phyloP scores from a whole-genome alignment of 1,284 basidiomycete species.

The Singerocomus inundabilis region DNA sequence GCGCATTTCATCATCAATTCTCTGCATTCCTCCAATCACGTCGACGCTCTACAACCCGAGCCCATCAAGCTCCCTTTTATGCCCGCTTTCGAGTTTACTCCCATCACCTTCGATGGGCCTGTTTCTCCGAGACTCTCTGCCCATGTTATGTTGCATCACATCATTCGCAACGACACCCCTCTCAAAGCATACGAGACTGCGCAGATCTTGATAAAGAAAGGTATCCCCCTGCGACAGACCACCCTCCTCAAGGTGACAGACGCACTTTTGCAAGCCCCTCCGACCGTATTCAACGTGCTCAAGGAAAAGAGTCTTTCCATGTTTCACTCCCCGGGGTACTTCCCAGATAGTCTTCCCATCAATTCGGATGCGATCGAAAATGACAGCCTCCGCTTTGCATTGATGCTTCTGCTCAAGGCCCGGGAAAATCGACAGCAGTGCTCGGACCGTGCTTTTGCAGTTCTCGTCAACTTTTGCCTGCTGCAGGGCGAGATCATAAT shows the following conservation, averaged over 20 bases:
- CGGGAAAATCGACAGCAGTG: constrained; percentile 53
- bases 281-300: constrained; percentile 29
- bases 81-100: constrained; percentile 34
- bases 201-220: constrained; percentile 49
- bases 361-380: constrained; percentile 32
- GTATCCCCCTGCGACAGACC: constrained; percentile 44
- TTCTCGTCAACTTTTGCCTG: constrained; percentile 60
- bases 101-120: constrained; percentile 47
- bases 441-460: constrained; percentile 57
- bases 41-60: constrained; percentile 14
- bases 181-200: constrained; percentile 51
- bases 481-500: constrained; percentile 75
- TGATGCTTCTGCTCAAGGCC: constrained; percentile 53
- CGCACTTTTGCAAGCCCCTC: constrained; percentile 32
- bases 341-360: constrained; percentile 17
- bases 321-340: constrained; percentile 5
- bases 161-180: constrained; percentile 50
- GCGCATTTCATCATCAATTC: constrained; percentile 60
- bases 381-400: constrained; percentile 45
- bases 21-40: constrained; percentile 43
- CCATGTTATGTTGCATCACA: constrained; percentile 61
- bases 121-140: constrained; percentile 58
- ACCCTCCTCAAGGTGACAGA: constrained; percentile 50
- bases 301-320: constrained; percentile 20
- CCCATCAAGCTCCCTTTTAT: constrained; percentile 26